Base-by-base conservation (phyloP, 192 early-diverging fungal species). In the Coemansia sp. region DNA sequence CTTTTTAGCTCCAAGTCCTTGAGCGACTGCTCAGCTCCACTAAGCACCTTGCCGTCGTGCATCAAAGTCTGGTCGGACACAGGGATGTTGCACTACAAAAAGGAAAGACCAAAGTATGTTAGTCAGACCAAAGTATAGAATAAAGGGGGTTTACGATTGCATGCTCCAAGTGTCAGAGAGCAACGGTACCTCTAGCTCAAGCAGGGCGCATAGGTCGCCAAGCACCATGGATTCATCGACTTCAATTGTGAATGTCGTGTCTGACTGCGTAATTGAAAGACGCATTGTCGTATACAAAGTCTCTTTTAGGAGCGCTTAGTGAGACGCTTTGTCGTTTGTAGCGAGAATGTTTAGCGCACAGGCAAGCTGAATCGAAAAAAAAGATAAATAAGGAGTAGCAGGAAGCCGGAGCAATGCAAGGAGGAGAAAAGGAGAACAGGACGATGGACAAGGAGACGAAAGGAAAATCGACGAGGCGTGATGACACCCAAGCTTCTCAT, bases 141-240 rank as follows among this genome's bases (percentile, higher is more conserved):
- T 27, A 7, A 61, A 39, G 20, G 36, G 27, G 9, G 7, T 9
- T 6, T 9, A 18, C 57, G 2, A 6, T 18, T 39, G 20, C 63
- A 27, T 55, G 67, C 29, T 15, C 29, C 53, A 57, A 33, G 31
- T 13, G 61, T 13, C 39, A 5, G 9, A 13, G 9, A 5, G 36
- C 8, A 41, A 41, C 53, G 38, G 71, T 85, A 89, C 88, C 79
- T 95, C 93, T n/a, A 84, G 88, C 79, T 96, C 95, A n/a, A 95
- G 85, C 27, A 98, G 85, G 27, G 93, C 95, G 66, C 88, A 86
- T 36, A 96, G 83, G 79, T 92, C 89, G 71, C 90, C 89, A 34
- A 93, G 78, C 50, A 88, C 88, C 87, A 93, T 92, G 73, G 90
- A 88, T 9, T 87, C 85, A 75, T 91, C 89, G 47, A 92, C 86